Conservation (phyloP, 768 basidiomycete genomes). For the Austroboletus festivus region DNA sequence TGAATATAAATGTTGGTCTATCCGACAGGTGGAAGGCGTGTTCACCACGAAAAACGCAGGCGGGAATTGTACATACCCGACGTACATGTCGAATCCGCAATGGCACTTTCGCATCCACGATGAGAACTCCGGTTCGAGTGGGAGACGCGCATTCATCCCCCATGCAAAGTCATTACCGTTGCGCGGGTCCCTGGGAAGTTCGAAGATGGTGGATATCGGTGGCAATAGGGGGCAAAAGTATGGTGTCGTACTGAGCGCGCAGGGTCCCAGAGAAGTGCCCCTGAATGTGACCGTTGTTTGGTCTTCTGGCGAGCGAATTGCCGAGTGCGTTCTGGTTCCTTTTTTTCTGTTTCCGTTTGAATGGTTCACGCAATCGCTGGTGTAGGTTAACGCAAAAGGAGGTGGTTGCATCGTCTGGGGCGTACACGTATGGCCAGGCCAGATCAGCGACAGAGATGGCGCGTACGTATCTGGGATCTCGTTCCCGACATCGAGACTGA, state of each 20-base stretch:
- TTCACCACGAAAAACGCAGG: constrained; percentile 75
- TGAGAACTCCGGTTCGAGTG: constrained; percentile 10
- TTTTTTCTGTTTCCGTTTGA: not conserved
- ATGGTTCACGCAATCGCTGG: not conserved
- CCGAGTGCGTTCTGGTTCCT: constrained; percentile 56
- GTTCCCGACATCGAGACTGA: not conserved
- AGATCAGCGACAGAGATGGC: constrained; percentile 48
- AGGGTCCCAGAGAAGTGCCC: constrained; percentile 62
- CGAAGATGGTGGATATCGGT: constrained; percentile 6
- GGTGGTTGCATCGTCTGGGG: constrained; percentile 67
- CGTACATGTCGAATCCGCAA: constrained; percentile 90
- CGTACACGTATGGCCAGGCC: constrained; percentile 79
- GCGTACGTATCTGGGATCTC: constrained; percentile 39
- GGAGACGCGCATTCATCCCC: not conserved
- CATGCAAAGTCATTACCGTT: not conserved
- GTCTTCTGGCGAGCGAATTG: constrained; percentile 70
- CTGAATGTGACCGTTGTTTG: constrained; percentile 73
- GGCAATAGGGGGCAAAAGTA: constrained; percentile 31
- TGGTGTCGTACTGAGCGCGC: constrained; percentile 43
- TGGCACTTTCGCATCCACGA: constrained; percentile 65
- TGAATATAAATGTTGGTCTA: constrained; percentile 1
- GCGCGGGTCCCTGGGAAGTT: not conserved
- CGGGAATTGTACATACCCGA: constrained; percentile 75
- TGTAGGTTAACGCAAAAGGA: constrained; percentile 62
- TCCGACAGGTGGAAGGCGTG: constrained; percentile 51